Evolutionary conservation across 164 flowering plant genomes (phyloP).

Genomic region (Cinnamomum micranthum): DNA sequence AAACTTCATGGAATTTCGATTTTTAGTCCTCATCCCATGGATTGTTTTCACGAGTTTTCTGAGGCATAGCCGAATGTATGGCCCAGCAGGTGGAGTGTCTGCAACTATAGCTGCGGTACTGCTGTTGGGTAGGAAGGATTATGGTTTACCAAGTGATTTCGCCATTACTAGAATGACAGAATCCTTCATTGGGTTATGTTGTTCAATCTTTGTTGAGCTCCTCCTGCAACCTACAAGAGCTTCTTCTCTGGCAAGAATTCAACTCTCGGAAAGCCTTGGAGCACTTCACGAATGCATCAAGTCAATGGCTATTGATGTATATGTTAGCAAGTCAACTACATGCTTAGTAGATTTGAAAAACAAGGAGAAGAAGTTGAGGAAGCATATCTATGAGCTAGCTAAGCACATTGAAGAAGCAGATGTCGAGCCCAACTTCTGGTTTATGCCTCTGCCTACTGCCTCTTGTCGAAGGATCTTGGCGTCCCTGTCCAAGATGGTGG

Average conservation of each 20-base stretch:
- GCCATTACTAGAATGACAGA: constrained; percentile 78
- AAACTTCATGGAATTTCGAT: constrained; percentile 39
- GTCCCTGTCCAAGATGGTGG: constrained; percentile 53
- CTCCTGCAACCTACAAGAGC: constrained; percentile 73
- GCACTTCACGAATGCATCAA: constrained; percentile 29
- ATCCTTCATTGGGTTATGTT: constrained; percentile 63
- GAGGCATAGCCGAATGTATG: constrained; percentile 64
- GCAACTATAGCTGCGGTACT: constrained; percentile 75
- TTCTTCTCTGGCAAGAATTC: constrained; percentile 51
- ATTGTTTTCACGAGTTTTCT: constrained; percentile 66
- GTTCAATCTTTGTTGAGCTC: constrained; percentile 63
- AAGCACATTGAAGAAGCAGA: constrained; percentile 65
- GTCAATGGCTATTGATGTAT: constrained; percentile 10
- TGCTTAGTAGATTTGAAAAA: constrained; percentile 20
- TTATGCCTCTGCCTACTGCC: constrained; percentile 56
- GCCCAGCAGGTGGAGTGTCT: constrained; percentile 73
- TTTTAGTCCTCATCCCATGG: constrained; percentile 80
- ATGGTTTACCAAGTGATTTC: constrained; percentile 67
- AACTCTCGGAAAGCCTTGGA: constrained; percentile 34
- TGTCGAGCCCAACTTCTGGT: constrained; percentile 86
- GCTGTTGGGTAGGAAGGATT: constrained; percentile 61
- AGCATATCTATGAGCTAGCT: constrained; percentile 31
- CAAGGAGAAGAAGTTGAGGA: constrained; percentile 31
- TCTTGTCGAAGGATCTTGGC: constrained; percentile 43
- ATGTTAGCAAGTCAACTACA: not conserved